Evolutionary conservation across 2,329 filamentous ascomycete genomes (phyloP).

Genomic region (Aspergillus luchuensis): DNA sequence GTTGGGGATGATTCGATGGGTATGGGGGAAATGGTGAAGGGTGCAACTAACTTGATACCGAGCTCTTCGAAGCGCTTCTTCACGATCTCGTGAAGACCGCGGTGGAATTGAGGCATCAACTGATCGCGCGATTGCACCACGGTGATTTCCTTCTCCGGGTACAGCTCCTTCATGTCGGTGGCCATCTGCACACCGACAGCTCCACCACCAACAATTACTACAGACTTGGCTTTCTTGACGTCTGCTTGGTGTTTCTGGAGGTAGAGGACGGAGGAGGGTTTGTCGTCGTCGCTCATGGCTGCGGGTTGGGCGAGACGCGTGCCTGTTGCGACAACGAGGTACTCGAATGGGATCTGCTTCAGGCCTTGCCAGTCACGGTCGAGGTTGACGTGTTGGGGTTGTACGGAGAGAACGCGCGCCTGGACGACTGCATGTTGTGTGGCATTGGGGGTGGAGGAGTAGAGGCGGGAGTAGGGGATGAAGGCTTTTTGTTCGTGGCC

Average conservation of each 20-base stretch:
- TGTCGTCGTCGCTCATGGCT: slow-evolving; percentile 37
- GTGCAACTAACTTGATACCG: slow-evolving; percentile 26
- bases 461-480: slow-evolving; percentile 37
- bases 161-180: slow-evolving; percentile 52
- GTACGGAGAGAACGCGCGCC: slow-evolving; percentile 35
- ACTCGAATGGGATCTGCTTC: slow-evolving; percentile 35
- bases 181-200: slow-evolving; percentile 56
- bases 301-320: slow-evolving; percentile 38
- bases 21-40: too few species aligned
- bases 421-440: slow-evolving; percentile 33
- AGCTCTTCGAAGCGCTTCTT: slow-evolving; percentile 37
- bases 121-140: slow-evolving; percentile 51
- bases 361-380: slow-evolving; percentile 40
- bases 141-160: slow-evolving; percentile 50
- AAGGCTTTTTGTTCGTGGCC: slow-evolving; percentile 43
- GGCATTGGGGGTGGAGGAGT: slow-evolving; percentile 26
- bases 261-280: slow-evolving; percentile 36
- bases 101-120: slow-evolving; percentile 39
- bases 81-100: slow-evolving; percentile 33
- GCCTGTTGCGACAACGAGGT: slow-evolving; percentile 37
- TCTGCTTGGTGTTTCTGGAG: slow-evolving; percentile 36
- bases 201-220: slow-evolving; percentile 49
- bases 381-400: slow-evolving; percentile 30
- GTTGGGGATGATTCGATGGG: neutral
- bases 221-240: slow-evolving; percentile 32